Base-by-base conservation (phyloP, 371 early-diverging fungal genomes). In the Paraphysoderma sedebokerense region DNA sequence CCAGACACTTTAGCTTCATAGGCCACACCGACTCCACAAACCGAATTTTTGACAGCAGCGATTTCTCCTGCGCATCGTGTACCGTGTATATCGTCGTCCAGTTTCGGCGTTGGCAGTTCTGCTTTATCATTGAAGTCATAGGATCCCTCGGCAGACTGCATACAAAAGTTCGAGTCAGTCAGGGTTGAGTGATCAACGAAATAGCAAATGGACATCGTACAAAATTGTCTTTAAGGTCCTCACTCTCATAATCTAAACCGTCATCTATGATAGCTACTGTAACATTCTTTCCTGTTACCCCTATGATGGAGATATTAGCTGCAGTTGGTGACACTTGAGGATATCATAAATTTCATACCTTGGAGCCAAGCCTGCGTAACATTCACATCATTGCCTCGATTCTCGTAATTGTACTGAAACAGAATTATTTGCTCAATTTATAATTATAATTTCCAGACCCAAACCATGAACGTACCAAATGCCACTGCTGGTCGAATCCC, bases 21-120 rank as follows among this genome's bases (percentile, higher is more conserved):
- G 0, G 96, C 96, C 36, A 93, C 77, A 17, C 98, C 98, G 2
- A 96, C 80, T n/a, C 96, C 96, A 52, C 98, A 95, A 1, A 79
- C 80, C 56, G 82, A 61, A 59, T 97, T 97, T 34, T 67, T 65
- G 9, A 67, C 71, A 12, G 93, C 92, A 0, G 92, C 98, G 32
- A 97, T 86, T 65, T 92, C 89, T 8, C 96, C 98, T 7, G 98
- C 98, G 63, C 96, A 95, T 27, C 98, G 66, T 0, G 98, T 96
- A 34, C 96, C 98, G 60, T 97, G 98, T 32, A 71, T 70, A 59
- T 97, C 98, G 47, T 88, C 83, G 30, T 46, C 47, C 0, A 83
- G 52, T 15, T 61, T 65, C 28, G 96, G 97, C 46, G 57, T 78
- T 1, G 96, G 96, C 20, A 81, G 51, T 31, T 63, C 55, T 13